Percentiles rank a stretch among this genome's conserved stretches.
These are phyloP conservation scores for Populus simonii DNA, from an alignment of 345 rosid genomes.

Conservation along the genomic window DNA sequence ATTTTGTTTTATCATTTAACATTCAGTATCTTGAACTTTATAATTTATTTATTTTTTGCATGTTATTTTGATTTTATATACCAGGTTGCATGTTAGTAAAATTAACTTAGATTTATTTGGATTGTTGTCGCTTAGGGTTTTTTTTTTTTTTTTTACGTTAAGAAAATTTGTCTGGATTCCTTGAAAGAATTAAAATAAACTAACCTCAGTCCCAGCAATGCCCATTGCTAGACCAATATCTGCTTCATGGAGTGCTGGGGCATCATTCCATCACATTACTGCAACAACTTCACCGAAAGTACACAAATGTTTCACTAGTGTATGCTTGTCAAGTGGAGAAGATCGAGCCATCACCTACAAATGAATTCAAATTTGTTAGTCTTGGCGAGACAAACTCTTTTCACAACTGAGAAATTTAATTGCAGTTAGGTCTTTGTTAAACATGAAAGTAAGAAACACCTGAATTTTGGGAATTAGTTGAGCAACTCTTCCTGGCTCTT, in stretches of 20 bases:
- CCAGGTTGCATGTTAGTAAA: no score
- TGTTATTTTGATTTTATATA: no score
- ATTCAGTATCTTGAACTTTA: fast-evolving
- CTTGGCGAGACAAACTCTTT: background rate
- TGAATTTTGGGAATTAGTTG: conserved; percentile 85
- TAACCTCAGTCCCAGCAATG: conserved; percentile 92
- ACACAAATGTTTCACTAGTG: conserved; percentile 75
- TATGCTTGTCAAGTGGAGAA: conserved; percentile 90
- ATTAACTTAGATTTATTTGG: no score
- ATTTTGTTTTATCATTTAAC: no score
- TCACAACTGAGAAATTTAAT: background rate
- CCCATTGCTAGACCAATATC: conserved; percentile 98
- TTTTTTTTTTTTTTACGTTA: no score
- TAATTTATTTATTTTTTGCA: fast-evolving
- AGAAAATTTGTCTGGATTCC: background rate
- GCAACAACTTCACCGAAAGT: conserved; percentile 82
- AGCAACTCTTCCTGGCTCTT: conserved; percentile 68
- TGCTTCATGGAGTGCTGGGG: conserved; percentile 96
- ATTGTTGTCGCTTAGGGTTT: no score
- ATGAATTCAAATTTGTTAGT: conserved; percentile 7
- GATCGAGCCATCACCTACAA: conserved; percentile 95
- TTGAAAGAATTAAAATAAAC: conserved; percentile 1
- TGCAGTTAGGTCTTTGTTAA: background rate
- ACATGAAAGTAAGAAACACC: conserved; percentile 34
- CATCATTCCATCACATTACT: conserved; percentile 95